These are phyloP conservation scores for Pugionium cornutum DNA, from an alignment of 345 rosid genomes.

Conservation along the genomic window DNA sequence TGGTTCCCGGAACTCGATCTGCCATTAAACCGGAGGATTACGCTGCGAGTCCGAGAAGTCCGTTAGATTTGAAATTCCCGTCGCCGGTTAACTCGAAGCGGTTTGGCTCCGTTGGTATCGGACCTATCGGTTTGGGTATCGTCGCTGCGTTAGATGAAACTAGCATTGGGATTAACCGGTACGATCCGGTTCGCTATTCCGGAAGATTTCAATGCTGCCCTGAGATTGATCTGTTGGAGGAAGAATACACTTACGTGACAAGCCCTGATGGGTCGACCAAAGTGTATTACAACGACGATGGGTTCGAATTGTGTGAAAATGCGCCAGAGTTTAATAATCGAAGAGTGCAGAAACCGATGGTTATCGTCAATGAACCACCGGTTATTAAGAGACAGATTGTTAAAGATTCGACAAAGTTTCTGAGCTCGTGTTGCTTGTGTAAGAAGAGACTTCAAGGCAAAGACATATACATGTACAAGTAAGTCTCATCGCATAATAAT, in stretches of 20 bases:
- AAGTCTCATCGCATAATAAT: not conserved
- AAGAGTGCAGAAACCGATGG: slow-evolving; percentile 5
- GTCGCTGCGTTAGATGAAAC: slow-evolving; percentile 62
- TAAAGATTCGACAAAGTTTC: slow-evolving; percentile 42
- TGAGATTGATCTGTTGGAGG: slow-evolving; percentile 48
- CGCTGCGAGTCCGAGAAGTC: slow-evolving; percentile 66
- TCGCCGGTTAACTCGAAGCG: slow-evolving; percentile 60
- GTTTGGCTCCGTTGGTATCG: slow-evolving; percentile 52
- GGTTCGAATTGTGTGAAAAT: slow-evolving; percentile 28
- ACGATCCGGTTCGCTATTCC: slow-evolving; percentile 42
- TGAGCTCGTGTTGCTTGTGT: slow-evolving; percentile 62
- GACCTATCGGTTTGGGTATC: slow-evolving; percentile 59
- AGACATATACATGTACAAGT: slow-evolving; percentile 89
- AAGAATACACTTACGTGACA: slow-evolving; percentile 69
- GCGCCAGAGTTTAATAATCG: not conserved
- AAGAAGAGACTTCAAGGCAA: slow-evolving; percentile 62
- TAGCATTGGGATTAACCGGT: slow-evolving; percentile 30
- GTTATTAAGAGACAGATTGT: slow-evolving; percentile 4
- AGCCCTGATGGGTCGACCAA: slow-evolving; percentile 47
- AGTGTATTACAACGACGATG: slow-evolving; percentile 50
- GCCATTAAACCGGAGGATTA: slow-evolving; percentile 41
- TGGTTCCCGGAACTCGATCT: slow-evolving; percentile 52
- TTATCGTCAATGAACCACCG: slow-evolving; percentile 33
- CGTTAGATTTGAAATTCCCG: slow-evolving; percentile 55
- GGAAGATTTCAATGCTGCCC: slow-evolving; percentile 39